Evolutionary conservation across 371 early-diverging fungal genomes (phyloP).

Genomic region (Coemansia sp.): DNA sequence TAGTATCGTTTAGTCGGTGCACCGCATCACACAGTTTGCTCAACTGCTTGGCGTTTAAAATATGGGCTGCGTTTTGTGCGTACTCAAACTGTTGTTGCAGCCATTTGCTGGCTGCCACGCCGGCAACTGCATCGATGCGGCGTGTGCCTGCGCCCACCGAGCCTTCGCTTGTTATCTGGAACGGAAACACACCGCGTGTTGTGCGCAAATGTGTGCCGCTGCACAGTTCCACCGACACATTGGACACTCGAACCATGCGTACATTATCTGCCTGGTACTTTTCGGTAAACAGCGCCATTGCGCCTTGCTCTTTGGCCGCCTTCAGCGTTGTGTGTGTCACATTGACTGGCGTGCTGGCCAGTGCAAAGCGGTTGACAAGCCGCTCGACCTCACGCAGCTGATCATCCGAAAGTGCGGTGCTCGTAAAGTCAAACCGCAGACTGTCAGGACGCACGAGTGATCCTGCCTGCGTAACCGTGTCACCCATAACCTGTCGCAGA

Average conservation of each 20-base stretch:
- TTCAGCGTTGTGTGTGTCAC: constrained; percentile 59
- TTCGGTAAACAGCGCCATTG: constrained; percentile 68
- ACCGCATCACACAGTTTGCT: constrained; percentile 13
- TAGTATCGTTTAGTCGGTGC: constrained; percentile 15
- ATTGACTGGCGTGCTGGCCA: constrained; percentile 46
- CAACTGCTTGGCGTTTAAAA: constrained; percentile 7
- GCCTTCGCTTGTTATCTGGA: constrained; percentile 66
- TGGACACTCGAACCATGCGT: constrained; percentile 56
- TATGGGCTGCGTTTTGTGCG: constrained; percentile 19
- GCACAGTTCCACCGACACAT: constrained; percentile 69
- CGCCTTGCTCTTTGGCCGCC: constrained; percentile 64
- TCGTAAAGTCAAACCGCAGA: constrained; percentile 74
- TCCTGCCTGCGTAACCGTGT: constrained; percentile 70
- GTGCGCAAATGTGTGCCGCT: constrained; percentile 74
- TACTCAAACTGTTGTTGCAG: constrained; percentile 28
- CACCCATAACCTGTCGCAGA: constrained; percentile 59
- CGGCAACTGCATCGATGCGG: constrained; percentile 77
- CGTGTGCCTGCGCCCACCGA: constrained; percentile 76
- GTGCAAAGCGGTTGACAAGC: constrained; percentile 61
- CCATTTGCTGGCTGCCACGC: constrained; percentile 51
- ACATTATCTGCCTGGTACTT: constrained; percentile 64
- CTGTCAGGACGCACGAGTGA: constrained; percentile 65
- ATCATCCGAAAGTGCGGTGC: constrained; percentile 57
- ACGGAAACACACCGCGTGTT: constrained; percentile 64
- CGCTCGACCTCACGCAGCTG: constrained; percentile 60